Conservation (phyloP, 805 yeast genomes). For the Zygoascus flipseniorum region DNA sequence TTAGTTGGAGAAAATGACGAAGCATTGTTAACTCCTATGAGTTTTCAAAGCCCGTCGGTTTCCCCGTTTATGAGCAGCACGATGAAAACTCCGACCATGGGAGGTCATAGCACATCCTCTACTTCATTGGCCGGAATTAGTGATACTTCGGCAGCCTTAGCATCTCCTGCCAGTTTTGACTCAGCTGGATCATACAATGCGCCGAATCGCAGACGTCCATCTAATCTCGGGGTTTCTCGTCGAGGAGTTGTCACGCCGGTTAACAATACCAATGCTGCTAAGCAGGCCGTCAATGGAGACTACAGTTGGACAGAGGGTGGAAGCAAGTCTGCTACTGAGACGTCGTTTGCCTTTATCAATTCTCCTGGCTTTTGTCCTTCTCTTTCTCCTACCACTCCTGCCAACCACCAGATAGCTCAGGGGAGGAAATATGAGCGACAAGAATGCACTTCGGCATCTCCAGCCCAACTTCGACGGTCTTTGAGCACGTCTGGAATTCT, state of each 20-base stretch:
- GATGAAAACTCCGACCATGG: background rate
- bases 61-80: background rate
- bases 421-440: background rate
- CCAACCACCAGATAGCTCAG: background rate
- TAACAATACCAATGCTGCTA: background rate
- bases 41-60: background rate
- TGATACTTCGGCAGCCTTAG: background rate
- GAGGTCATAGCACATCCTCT: background rate
- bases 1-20: background rate
- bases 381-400: background rate
- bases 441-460: background rate
- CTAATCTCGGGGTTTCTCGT: background rate
- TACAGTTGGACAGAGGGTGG: background rate
- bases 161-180: background rate
- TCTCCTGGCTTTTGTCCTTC: conserved; percentile 3
- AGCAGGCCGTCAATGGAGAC: background rate
- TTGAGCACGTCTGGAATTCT: conserved; percentile 3
- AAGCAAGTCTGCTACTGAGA: conserved; percentile 6
- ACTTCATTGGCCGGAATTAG: background rate
- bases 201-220: background rate
- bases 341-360: background rate
- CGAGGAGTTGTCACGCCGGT: background rate
- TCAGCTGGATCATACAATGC: background rate
- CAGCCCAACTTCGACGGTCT: conserved; percentile 2
- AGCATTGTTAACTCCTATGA: background rate